Evolutionary conservation across 2,329 filamentous ascomycete species (phyloP), one percentile per base, ranked within the genome.

Genomic region (Paraphoma chrysanthemicola): DNA sequence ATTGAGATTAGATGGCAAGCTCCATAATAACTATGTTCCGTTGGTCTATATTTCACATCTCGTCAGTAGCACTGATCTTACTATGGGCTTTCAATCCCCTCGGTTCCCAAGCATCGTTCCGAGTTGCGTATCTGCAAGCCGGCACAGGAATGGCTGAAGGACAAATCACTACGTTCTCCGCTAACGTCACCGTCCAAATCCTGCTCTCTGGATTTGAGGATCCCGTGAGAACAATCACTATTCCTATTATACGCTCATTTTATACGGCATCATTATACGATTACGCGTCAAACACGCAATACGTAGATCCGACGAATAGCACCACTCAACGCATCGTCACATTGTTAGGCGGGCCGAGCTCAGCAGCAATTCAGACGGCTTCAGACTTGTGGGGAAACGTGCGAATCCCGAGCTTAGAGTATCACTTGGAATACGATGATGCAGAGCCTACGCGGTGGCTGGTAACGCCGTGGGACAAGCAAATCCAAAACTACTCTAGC

Each of bases 41-140:
- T 39, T 57, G 54, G 54, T 60, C 57, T 1, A 48, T 59, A 3
- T 36, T 56, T 14, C 33, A 42, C 28, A 30, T 53, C 29, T 58
- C 55, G 4, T 56, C 52, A 6, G 11, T 51, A 9, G 52, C 30
- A 6, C 42, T 61, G 7, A 28, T 56, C 5, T 6, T 51, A 1
- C 36, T 62, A 2, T 59, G 53, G 56, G 56, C 56, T 11, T 56
- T 54, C 44, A 54, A 59, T 28, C 56, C 57, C 7, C 47, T 60
- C 2, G 57, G 57, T 17, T 60, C 57, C 31, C 57, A 60, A 45
- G 54, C 54, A 2, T 60, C 57, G 0, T 60, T 60, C 8, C 51
- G 54, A 16, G 51, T 42, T 1, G 38, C 45, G 7, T 52, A 54
- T 29, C n/a, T 54, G 12, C 23, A 18, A 9, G 14, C 38, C 7